phyloP scores from a whole-genome alignment of 192 early-diverging fungal species.

The Umbelopsis isabellina region DNA sequence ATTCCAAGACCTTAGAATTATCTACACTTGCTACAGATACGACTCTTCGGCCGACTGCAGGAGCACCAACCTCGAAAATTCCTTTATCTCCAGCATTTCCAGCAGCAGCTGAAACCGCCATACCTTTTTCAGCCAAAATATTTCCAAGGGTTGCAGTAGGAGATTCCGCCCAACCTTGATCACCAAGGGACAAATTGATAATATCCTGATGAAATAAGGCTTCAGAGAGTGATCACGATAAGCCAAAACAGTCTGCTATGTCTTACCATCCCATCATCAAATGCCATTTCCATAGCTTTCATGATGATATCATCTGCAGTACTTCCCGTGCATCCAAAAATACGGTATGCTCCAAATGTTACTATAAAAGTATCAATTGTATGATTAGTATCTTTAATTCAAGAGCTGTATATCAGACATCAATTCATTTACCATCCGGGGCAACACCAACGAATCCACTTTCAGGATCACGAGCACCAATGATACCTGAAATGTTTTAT shows the following conservation, averaged over 20 bases:
- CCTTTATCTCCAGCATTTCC: slow-evolving; percentile 79
- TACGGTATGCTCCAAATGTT: slow-evolving; percentile 67
- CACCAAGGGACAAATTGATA: slow-evolving; percentile 70
- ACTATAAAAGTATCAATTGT: slow-evolving; percentile 24
- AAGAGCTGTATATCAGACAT: not conserved
- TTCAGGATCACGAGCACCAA: slow-evolving; percentile 64
- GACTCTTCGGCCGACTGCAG: slow-evolving; percentile 53
- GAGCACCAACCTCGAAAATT: slow-evolving; percentile 52
- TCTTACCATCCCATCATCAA: slow-evolving; percentile 41
- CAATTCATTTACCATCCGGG: slow-evolving; percentile 60
- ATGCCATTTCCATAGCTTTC: slow-evolving; percentile 54
- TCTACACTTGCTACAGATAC: slow-evolving; percentile 66
- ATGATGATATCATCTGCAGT: slow-evolving; percentile 60
- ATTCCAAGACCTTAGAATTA: slow-evolving; percentile 36
- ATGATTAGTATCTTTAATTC: too few species aligned
- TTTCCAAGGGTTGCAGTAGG: slow-evolving; percentile 52
- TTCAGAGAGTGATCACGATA: slow-evolving; percentile 30
- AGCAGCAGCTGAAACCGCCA: slow-evolving; percentile 64
- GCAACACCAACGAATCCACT: slow-evolving; percentile 76
- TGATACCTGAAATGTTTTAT: slow-evolving; percentile 54
- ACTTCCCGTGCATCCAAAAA: slow-evolving; percentile 58
- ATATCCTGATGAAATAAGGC: slow-evolving; percentile 42
- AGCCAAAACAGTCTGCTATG: slow-evolving; percentile 15
- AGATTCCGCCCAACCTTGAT: slow-evolving; percentile 55
- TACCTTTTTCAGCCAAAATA: slow-evolving; percentile 48